phyloP scores from a whole-genome alignment of 805 yeast species.

The Jamesozyma jinghongensis region DNA sequence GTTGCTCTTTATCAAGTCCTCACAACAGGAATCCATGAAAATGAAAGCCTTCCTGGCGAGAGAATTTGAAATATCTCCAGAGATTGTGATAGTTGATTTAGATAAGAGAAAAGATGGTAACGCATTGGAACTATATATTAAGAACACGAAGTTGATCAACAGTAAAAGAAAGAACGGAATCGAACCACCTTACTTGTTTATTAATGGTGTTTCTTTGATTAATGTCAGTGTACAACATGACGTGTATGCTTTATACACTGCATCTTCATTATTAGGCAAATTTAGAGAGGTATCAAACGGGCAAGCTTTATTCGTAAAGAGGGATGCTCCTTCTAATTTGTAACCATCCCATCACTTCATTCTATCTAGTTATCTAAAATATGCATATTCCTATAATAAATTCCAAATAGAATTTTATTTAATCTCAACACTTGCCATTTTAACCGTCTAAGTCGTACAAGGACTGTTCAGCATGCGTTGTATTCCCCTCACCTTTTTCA shows the following conservation, averaged over 20 bases:
- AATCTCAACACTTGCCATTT: no score
- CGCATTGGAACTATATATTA: slow-evolving; percentile 57
- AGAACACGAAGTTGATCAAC: not conserved
- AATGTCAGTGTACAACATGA: slow-evolving; percentile 10
- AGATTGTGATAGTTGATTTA: slow-evolving; percentile 63
- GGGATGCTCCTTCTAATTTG: slow-evolving; percentile 19
- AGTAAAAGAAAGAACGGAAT: not conserved
- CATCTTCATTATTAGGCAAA: slow-evolving; percentile 10
- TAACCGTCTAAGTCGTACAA: slow-evolving; percentile 7
- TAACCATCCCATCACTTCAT: not conserved
- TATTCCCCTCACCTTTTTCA: not conserved
- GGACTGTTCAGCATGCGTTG: not conserved
- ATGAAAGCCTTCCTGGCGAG: slow-evolving; percentile 53
- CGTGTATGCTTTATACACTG: slow-evolving; percentile 9
- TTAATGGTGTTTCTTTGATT: slow-evolving; percentile 19
- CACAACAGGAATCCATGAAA: slow-evolving; percentile 60
- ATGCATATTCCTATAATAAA: no score
- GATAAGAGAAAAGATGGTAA: slow-evolving; percentile 67
- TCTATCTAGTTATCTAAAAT: no score
- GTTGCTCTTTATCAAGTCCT: slow-evolving; percentile 38
- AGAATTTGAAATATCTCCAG: slow-evolving; percentile 61
- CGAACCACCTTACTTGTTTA: slow-evolving; percentile 17
- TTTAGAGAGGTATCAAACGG: slow-evolving; percentile 12
- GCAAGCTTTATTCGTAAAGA: slow-evolving; percentile 12
- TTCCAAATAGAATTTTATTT: no score